A percentile compares a stretch with the other conserved stretches of the same genome.
These are phyloP conservation scores for Metschnikowia vanudenii DNA, from an alignment of 805 yeast species.

Conservation along the genomic window DNA sequence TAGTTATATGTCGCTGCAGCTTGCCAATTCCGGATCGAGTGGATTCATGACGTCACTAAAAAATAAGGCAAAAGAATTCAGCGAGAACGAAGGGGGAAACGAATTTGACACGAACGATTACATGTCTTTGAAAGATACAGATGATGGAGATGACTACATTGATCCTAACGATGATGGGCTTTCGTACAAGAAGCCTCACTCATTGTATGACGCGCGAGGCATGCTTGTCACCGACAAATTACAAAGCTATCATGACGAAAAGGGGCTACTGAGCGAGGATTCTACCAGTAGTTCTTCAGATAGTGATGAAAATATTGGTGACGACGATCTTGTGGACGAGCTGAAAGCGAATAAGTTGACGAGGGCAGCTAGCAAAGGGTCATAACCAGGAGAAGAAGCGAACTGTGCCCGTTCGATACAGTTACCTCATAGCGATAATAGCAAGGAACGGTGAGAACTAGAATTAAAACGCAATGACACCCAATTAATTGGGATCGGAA, in stretches of 20 bases:
- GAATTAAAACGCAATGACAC: slow-evolving; percentile 5
- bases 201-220: slow-evolving; percentile 51
- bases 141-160: slow-evolving; percentile 65
- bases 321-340: slow-evolving; percentile 24
- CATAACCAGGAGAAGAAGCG: neutral
- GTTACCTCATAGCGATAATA: neutral
- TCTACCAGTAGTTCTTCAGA: slow-evolving; percentile 31
- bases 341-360: slow-evolving; percentile 31
- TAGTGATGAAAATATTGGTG: slow-evolving; percentile 25
- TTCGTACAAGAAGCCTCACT: slow-evolving; percentile 64
- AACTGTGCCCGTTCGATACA: neutral
- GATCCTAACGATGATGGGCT: slow-evolving; percentile 83
- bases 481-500: slow-evolving; percentile 2
- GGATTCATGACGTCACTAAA: slow-evolving; percentile 43
- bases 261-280: slow-evolving; percentile 26
- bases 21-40: slow-evolving; percentile 50
- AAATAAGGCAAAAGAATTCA: slow-evolving; percentile 33
- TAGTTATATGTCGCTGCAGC: slow-evolving; percentile 74
- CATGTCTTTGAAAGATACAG: slow-evolving; percentile 27
- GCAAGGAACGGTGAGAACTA: slow-evolving; percentile 2
- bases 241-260: slow-evolving; percentile 8
- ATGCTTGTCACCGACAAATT: slow-evolving; percentile 18
- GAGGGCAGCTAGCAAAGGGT: slow-evolving; percentile 41
- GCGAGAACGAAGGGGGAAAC: slow-evolving; percentile 12
- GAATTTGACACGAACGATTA: slow-evolving; percentile 11